Percentiles rank a stretch among this genome's conserved stretches.
phyloP scores from a whole-genome alignment of 495 filamentous ascomycete species.

The Geopyxis carbonaria region DNA sequence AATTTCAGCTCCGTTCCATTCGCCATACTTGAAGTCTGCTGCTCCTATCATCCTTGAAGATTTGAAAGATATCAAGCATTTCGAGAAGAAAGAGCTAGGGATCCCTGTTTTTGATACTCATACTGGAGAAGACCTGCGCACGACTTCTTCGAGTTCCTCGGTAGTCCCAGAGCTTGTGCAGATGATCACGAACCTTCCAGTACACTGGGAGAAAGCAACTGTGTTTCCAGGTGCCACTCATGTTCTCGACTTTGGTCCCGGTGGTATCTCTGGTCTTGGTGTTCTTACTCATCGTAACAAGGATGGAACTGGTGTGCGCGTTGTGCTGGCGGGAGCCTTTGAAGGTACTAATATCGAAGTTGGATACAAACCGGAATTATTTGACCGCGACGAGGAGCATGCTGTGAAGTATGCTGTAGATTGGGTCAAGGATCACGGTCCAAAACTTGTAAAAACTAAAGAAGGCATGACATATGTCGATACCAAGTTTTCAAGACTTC shows the following conservation, averaged over 20 bases:
- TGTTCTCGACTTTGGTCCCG: slow-evolving; percentile 88
- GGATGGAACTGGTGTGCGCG: slow-evolving; percentile 88
- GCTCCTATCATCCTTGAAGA: slow-evolving; percentile 68
- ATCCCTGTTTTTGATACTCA: slow-evolving; percentile 82
- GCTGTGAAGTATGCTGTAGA: slow-evolving; percentile 92
- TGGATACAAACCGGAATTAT: slow-evolving; percentile 92
- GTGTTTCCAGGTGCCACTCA: slow-evolving; percentile 78
- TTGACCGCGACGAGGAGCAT: slow-evolving; percentile 82
- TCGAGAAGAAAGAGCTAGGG: slow-evolving; percentile 41
- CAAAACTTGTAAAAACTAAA: slow-evolving; percentile 71
- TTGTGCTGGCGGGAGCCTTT: slow-evolving; percentile 81
- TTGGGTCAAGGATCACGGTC: slow-evolving; percentile 93
- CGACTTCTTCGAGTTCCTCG: slow-evolving; percentile 39
- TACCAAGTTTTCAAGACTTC: slow-evolving; percentile 89
- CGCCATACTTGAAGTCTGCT: slow-evolving; percentile 70
- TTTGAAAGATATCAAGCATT: slow-evolving; percentile 60
- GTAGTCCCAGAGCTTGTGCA: slow-evolving; percentile 70
- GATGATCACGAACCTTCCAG: slow-evolving; percentile 82
- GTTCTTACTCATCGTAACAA: slow-evolving; percentile 97
- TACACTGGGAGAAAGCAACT: slow-evolving; percentile 90
- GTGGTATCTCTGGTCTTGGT: slow-evolving; percentile 87
- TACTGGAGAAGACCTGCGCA: slow-evolving; percentile 62
- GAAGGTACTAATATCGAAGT: slow-evolving; percentile 78
- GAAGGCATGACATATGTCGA: slow-evolving; percentile 78
- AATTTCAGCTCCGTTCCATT: slow-evolving; percentile 96